phyloP scores from a whole-genome alignment of 306 rosid species.

The Canavalia gladiata region DNA sequence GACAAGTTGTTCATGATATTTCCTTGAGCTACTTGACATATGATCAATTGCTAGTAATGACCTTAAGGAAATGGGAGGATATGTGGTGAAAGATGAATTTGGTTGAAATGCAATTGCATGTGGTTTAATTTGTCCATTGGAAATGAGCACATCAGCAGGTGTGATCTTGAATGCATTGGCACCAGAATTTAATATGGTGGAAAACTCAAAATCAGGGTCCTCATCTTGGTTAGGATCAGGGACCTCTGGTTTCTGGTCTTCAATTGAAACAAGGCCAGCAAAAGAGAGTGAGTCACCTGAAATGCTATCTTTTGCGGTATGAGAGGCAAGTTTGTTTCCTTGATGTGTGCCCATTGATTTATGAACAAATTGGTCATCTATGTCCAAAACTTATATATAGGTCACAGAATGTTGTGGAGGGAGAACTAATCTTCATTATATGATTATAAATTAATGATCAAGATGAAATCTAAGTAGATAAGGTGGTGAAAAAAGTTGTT shows the following conservation, averaged over 20 bases:
- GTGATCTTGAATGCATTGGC: slow-evolving; percentile 41
- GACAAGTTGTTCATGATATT: slow-evolving; percentile 33
- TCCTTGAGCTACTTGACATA: slow-evolving; percentile 39
- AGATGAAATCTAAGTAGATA: neutral
- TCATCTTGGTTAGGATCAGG: neutral
- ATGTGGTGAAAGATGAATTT: slow-evolving; percentile 19
- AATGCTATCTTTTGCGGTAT: slow-evolving; percentile 54
- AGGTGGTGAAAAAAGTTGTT: neutral
- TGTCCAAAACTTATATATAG: slow-evolving; percentile 35
- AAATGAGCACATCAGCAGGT: slow-evolving; percentile 58
- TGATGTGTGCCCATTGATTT: slow-evolving; percentile 59
- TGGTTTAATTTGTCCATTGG: slow-evolving; percentile 54
- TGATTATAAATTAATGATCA: neutral
- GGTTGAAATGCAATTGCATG: slow-evolving; percentile 49
- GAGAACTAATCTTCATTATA: neutral
- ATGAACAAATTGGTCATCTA: slow-evolving; percentile 22
- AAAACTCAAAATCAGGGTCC: slow-evolving; percentile 59
- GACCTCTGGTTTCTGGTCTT: slow-evolving; percentile 60
- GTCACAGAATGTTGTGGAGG: neutral
- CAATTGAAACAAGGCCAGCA: slow-evolving; percentile 63
- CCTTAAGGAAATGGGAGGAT: slow-evolving; percentile 40
- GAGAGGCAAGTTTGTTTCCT: slow-evolving; percentile 48
- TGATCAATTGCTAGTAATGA: slow-evolving; percentile 46
- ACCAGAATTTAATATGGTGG: slow-evolving; percentile 30
- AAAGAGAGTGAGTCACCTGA: slow-evolving; percentile 76